A percentile compares a stretch with the other conserved stretches of the same genome.
phyloP scores from a whole-genome alignment of 1,284 basidiomycete species.

The Trichosporon faecale region DNA sequence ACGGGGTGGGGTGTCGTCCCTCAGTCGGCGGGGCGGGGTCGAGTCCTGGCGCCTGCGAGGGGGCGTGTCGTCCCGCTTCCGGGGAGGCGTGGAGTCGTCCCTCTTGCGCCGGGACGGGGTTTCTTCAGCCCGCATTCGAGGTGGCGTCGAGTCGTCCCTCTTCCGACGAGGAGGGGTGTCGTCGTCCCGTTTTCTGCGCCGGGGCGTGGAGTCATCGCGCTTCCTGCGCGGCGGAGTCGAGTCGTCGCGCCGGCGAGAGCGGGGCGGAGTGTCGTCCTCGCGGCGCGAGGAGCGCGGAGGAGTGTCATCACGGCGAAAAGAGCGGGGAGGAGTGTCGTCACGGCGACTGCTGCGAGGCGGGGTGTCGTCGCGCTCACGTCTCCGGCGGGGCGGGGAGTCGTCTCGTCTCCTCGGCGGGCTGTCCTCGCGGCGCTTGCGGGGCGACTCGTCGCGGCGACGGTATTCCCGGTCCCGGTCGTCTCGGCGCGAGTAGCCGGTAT shows the following conservation, averaged over 20 bases:
- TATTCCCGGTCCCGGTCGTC: not conserved
- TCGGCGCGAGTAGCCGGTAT: not conserved
- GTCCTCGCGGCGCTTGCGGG: not conserved
- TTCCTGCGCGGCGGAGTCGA: slow-evolving; percentile 5
- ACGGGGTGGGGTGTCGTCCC: not conserved
- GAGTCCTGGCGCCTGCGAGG: slow-evolving; percentile 16
- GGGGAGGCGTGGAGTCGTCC: not conserved
- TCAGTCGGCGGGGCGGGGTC: not conserved
- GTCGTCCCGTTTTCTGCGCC: slow-evolving; percentile 8
- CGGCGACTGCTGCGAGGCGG: slow-evolving; percentile 5
- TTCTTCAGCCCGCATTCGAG: not conserved
- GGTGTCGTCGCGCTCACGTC: slow-evolving; percentile 16
- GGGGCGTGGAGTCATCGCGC: not conserved
- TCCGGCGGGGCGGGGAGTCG: slow-evolving; percentile 9
- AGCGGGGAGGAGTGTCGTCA: not conserved
- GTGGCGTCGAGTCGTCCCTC: slow-evolving; percentile 4
- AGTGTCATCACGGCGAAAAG: slow-evolving; percentile 11
- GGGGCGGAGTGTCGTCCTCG: slow-evolving; percentile 3
- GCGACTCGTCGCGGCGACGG: not conserved
- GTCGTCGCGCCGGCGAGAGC: slow-evolving; percentile 10
- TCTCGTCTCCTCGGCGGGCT: slow-evolving; percentile 2
- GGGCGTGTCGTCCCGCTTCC: slow-evolving; percentile 15
- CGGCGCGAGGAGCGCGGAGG: slow-evolving; percentile 11
- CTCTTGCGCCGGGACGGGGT: not conserved
- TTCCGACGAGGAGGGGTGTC: slow-evolving; percentile 6